phyloP scores from a whole-genome alignment of 148 eudicot genomes.

The Suaeda aralocaspica region DNA sequence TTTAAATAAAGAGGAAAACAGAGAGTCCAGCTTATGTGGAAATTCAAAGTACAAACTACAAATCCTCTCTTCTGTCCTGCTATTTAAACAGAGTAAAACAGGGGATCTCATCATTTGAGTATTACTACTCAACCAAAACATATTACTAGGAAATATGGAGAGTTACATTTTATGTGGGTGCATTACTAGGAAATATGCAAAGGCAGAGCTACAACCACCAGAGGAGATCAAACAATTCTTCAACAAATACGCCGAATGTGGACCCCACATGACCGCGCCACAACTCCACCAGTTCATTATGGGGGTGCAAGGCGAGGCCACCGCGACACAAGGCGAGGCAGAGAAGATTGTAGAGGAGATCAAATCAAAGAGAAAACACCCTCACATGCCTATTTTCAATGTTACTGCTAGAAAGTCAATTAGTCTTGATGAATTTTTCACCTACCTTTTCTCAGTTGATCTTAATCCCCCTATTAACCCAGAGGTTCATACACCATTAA shows the following conservation, averaged over 20 bases:
- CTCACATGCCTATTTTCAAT: slow-evolving; percentile 13
- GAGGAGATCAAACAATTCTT: slow-evolving; percentile 15
- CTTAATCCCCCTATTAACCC: slow-evolving; percentile 28
- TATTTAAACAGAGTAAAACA: slow-evolving; percentile 7
- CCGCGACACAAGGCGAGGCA: slow-evolving; percentile 11
- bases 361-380: slow-evolving; percentile 18
- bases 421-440: slow-evolving; percentile 24
- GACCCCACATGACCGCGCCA: slow-evolving; percentile 20
- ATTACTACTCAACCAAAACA: not conserved
- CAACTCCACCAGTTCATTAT: slow-evolving; percentile 22
- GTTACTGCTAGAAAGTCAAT: slow-evolving; percentile 18
- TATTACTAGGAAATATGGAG: slow-evolving; percentile 29
- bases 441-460: slow-evolving; percentile 27
- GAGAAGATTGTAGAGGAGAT: slow-evolving; percentile 26
- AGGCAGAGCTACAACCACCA: slow-evolving; percentile 27
- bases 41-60: too few species aligned
- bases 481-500: slow-evolving; percentile 9
- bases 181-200: slow-evolving; percentile 17
- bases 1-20: too few species aligned
- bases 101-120: not conserved
- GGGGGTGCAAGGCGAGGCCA: slow-evolving; percentile 18
- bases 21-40: too few species aligned
- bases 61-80: not conserved
- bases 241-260: slow-evolving; percentile 22
- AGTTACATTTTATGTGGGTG: slow-evolving; percentile 27